Evolutionary conservation across 1,284 basidiomycete genomes (phyloP).

Genomic region (Mycosarcoma mackinlayi): DNA sequence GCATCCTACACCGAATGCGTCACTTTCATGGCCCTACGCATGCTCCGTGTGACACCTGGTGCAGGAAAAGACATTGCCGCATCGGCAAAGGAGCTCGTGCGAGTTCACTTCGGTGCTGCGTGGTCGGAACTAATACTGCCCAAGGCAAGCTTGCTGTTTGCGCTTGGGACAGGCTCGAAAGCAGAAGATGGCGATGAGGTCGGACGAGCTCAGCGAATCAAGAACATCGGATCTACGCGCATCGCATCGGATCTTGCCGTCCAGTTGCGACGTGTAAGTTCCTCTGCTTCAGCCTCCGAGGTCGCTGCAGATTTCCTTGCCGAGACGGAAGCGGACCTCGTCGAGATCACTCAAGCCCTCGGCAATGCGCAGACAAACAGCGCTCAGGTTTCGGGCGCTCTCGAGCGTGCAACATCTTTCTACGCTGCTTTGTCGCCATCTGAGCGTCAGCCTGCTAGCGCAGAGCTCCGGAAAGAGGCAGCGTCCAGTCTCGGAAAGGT

Average conservation of each 20-base stretch:
- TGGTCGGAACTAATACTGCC: constrained; percentile 45
- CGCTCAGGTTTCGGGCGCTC: neutral
- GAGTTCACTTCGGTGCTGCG: constrained; percentile 33
- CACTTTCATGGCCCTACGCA: constrained; percentile 71
- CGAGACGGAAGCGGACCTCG: constrained; percentile 17
- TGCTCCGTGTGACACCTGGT: constrained; percentile 14
- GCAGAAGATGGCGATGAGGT: constrained; percentile 20
- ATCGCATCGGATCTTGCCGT: constrained; percentile 70
- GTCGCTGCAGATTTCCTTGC: constrained; percentile 13
- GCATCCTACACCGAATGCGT: constrained; percentile 78
- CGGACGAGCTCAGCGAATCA: constrained; percentile 62
- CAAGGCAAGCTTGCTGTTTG: constrained; percentile 13
- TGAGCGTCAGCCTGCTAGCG: constrained; percentile 10
- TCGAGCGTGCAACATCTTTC: constrained; percentile 30
- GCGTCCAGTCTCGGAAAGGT: constrained; percentile 16
- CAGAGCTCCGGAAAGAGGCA: constrained; percentile 9
- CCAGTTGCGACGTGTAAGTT: constrained; percentile 34
- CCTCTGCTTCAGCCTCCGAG: constrained; percentile 6
- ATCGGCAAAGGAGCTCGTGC: constrained; percentile 27
- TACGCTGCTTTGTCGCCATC: constrained; percentile 32
- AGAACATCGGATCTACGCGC: constrained; percentile 73
- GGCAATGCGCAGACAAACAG: constrained; percentile 2
- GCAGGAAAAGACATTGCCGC: constrained; percentile 5
- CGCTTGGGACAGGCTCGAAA: constrained; percentile 68
- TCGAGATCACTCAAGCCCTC: constrained; percentile 12